Evolutionary conservation across 805 yeast genomes (phyloP).

Genomic region (Pichia deserticola): DNA sequence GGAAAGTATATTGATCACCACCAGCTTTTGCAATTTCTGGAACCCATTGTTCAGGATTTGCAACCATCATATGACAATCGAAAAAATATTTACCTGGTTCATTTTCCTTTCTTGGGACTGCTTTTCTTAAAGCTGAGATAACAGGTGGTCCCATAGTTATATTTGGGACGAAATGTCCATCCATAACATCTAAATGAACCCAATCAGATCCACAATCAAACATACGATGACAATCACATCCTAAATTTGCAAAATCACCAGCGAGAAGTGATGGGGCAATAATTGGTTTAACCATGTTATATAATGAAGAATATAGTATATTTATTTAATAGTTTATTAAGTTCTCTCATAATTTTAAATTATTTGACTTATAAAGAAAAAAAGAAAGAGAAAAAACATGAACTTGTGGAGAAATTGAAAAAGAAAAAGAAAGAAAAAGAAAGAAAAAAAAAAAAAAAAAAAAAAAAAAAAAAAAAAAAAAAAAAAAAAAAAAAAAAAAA

Average conservation of each 20-base stretch:
- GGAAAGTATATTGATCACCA: constrained; percentile 94
- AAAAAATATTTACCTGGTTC: constrained; percentile 37
- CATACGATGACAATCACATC: constrained; percentile 78
- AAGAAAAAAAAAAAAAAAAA: no score
- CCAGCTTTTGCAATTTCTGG: constrained; percentile 87
- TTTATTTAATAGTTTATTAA: no score
- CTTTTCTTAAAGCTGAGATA: constrained; percentile 66
- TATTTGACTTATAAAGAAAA: no score
- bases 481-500: no score
- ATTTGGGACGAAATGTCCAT: constrained; percentile 97
- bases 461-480: no score
- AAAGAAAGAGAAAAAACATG: no score
- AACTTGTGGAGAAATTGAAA: no score
- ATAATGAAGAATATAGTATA: background rate
- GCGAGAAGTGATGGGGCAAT: constrained; percentile 95
- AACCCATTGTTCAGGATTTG: constrained; percentile 89
- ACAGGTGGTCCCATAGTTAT: constrained; percentile 91
- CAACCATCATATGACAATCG: constrained; percentile 99
- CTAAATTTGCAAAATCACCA: constrained; percentile 83
- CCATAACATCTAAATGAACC: constrained; percentile 98
- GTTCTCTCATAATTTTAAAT: no score
- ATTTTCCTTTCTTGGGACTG: constrained; percentile 49
- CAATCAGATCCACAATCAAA: constrained; percentile 83
- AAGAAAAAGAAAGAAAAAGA: no score
- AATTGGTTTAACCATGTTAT: constrained; percentile 62